Evolutionary conservation across 306 rosid genomes (phyloP).

Genomic region (Crotalaria pallida): DNA sequence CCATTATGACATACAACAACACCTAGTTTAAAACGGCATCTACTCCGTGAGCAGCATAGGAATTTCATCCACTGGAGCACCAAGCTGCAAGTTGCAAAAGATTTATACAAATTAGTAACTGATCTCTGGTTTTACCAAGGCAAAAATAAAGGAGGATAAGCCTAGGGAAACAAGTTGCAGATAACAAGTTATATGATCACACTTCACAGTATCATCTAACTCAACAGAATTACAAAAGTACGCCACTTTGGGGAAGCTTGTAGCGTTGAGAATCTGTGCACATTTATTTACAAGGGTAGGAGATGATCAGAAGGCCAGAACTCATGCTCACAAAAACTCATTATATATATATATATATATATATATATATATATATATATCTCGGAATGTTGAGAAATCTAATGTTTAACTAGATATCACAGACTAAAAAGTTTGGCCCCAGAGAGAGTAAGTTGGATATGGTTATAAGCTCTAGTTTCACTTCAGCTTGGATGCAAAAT

Average conservation of each 20-base stretch:
- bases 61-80: slow-evolving; percentile 49
- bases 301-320: neutral
- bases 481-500: neutral
- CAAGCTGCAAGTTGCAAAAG: slow-evolving; percentile 64
- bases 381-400: neutral
- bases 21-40: neutral
- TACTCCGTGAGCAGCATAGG: slow-evolving; percentile 88
- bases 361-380: too few relatives aligned
- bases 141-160: neutral
- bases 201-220: neutral
- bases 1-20: slow-evolving; percentile 5
- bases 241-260: neutral
- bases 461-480: neutral
- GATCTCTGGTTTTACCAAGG: neutral
- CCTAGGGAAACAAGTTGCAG: neutral
- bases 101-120: slow-evolving; percentile 18
- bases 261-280: neutral
- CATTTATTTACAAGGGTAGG: neutral
- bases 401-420: neutral
- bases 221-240: neutral
- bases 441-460: neutral
- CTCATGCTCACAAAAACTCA: neutral
- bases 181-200: neutral
- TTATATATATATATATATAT: too few relatives aligned
- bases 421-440: neutral